Conservation (phyloP, 768 basidiomycete genomes). For the Suillus occidentalis region DNA sequence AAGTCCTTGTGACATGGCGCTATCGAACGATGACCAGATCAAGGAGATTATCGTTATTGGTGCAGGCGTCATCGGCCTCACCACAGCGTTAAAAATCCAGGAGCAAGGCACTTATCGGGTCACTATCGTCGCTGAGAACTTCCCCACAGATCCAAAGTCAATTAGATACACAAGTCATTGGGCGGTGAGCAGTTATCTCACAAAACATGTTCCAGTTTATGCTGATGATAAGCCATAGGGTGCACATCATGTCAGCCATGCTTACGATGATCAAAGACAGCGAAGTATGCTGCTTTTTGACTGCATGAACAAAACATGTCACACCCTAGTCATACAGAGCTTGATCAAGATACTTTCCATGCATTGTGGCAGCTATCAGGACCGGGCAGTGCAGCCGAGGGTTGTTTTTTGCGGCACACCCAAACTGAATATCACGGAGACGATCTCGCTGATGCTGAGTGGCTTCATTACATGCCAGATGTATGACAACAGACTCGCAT, state of each 20-base stretch:
- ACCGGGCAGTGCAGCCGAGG: conserved; percentile 52
- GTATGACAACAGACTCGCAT: conserved; percentile 35
- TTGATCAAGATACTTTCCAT: conserved; percentile 75
- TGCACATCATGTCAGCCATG: conserved; percentile 73
- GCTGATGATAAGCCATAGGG: conserved; percentile 46
- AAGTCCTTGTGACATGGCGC: not conserved
- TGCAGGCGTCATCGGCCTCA: conserved; percentile 73
- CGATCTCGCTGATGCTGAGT: conserved; percentile 30
- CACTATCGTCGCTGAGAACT: conserved; percentile 65
- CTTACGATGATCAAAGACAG: conserved; percentile 50
- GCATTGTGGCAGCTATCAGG: conserved; percentile 72
- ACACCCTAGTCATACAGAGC: conserved; percentile 37
- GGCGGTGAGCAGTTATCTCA: conserved; percentile 54
- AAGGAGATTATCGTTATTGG: conserved; percentile 40
- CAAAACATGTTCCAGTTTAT: not conserved
- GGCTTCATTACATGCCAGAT: conserved; percentile 53
- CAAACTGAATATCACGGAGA: conserved; percentile 62
- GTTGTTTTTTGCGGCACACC: conserved; percentile 60
- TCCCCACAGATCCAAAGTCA: conserved; percentile 73
- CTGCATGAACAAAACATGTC: not conserved
- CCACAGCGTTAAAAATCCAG: conserved; percentile 72
- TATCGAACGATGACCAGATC: not conserved
- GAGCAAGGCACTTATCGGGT: conserved; percentile 62
- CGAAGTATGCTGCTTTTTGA: conserved; percentile 43
- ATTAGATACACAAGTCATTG: conserved; percentile 79